Conservation (phyloP, 768 basidiomycete genomes). For the Suillus occidentalis region DNA sequence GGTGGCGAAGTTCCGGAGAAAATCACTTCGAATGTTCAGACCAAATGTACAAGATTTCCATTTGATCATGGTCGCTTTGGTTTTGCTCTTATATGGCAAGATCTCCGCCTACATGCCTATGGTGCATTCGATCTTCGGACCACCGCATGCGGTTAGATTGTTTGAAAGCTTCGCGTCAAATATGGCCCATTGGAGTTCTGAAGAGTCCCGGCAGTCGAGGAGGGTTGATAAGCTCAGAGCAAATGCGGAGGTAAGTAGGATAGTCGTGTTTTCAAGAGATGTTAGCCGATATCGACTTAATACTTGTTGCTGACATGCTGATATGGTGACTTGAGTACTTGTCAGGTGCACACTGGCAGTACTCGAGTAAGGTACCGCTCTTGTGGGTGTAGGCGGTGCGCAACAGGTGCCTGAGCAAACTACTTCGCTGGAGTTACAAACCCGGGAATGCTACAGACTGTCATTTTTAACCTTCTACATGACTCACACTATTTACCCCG, state of each 20-base stretch:
- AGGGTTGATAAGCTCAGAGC: background rate
- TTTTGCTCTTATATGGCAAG: background rate
- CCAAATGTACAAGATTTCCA: background rate
- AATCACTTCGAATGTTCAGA: background rate
- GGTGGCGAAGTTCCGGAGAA: slow-evolving; percentile 1
- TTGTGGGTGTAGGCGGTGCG: background rate
- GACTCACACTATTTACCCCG: background rate
- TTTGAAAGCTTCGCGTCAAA: background rate
- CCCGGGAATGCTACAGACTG: background rate
- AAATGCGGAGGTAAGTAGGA: background rate
- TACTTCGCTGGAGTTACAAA: background rate
- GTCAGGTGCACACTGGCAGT: background rate
- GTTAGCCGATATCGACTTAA: too few relatives aligned
- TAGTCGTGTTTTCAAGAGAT: background rate
- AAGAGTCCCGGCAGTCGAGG: background rate
- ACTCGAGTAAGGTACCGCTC: background rate
- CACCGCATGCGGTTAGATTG: background rate
- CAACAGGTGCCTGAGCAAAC: background rate
- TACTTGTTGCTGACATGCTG: too few relatives aligned
- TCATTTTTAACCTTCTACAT: too few relatives aligned
- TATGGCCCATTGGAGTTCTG: background rate
- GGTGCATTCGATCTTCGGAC: too few relatives aligned
- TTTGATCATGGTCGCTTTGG: too few relatives aligned
- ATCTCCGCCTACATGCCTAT: background rate
- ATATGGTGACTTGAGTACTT: background rate